Evolutionary conservation across 352 stramenopile species (phyloP).

Genomic region (Pilasporangium apinafurcum): DNA sequence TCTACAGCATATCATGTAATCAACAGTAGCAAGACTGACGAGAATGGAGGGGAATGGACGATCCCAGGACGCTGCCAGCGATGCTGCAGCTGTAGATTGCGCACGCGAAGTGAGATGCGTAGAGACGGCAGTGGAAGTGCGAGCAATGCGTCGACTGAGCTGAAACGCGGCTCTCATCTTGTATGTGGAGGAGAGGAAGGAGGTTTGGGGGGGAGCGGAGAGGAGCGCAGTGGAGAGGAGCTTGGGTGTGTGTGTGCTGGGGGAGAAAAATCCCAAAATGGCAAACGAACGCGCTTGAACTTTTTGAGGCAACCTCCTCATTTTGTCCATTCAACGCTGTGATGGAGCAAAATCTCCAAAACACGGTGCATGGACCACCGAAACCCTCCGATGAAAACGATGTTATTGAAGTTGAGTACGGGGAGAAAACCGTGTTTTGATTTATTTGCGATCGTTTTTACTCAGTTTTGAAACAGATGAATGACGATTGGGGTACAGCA

Average conservation of each 20-base stretch:
- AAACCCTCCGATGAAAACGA: slow-evolving; percentile 12
- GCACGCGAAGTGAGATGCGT: slow-evolving; percentile 3
- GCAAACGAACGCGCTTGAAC: background rate
- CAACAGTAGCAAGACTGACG: slow-evolving; percentile 20
- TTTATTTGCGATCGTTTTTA: too few species aligned
- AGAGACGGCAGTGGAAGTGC: slow-evolving; percentile 1
- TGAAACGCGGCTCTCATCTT: slow-evolving; percentile 27
- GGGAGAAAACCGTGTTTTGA: background rate
- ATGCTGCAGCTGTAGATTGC: slow-evolving; percentile 35
- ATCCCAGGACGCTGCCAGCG: slow-evolving; percentile 64
- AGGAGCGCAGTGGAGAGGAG: background rate
- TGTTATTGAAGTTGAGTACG: slow-evolving; percentile 13
- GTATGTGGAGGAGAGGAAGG: background rate
- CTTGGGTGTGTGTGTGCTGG: background rate
- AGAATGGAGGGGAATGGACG: slow-evolving; percentile 73
- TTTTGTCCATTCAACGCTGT: background rate
- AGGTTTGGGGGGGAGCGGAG: background rate
- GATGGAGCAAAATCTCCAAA: slow-evolving; percentile 1
- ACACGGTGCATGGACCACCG: slow-evolving; percentile 16
- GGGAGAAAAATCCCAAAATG: slow-evolving; percentile 10
- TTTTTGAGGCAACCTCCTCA: background rate
- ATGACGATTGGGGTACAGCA: too few species aligned
- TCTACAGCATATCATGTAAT: background rate
- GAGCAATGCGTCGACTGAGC: slow-evolving; percentile 15
- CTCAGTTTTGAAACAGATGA: too few species aligned